These are phyloP conservation scores for Monilinia aucupariae DNA, from an alignment of 2,329 filamentous ascomycete species.

Conservation along the genomic window DNA sequence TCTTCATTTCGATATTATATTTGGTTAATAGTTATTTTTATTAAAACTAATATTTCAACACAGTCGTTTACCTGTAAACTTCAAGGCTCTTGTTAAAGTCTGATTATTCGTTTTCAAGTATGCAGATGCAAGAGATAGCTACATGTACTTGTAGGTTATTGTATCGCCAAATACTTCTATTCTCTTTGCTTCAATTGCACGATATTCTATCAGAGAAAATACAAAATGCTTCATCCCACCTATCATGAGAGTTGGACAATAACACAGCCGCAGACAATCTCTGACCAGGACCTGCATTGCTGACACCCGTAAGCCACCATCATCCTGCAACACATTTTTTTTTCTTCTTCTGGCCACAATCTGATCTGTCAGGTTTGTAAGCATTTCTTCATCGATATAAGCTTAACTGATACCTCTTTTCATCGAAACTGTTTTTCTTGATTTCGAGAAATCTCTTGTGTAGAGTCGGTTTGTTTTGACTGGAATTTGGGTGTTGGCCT, in stretches of 20 bases:
- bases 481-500: neutral
- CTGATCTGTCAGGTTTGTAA: constrained; percentile 6
- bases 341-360: neutral
- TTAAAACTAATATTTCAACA: neutral
- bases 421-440: neutral
- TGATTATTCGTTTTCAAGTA: too few species aligned
- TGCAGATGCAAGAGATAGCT: too few species aligned
- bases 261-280: constrained; percentile 2
- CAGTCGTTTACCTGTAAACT: too few species aligned
- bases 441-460: neutral
- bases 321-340: neutral
- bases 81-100: too few species aligned
- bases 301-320: constrained; percentile 9
- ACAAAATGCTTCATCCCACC: neutral
- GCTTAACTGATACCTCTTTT: neutral
- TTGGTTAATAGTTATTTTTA: too few species aligned
- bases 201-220: neutral
- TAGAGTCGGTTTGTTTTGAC: neutral
- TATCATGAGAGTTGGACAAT: constrained; percentile 2
- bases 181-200: neutral
- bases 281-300: neutral
- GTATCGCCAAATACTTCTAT: too few species aligned
- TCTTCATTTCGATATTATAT: too few species aligned
- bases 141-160: too few species aligned
- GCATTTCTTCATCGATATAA: neutral